Evolutionary conservation across 345 rosid genomes (phyloP).

Genomic region (Pistacia integerrima): DNA sequence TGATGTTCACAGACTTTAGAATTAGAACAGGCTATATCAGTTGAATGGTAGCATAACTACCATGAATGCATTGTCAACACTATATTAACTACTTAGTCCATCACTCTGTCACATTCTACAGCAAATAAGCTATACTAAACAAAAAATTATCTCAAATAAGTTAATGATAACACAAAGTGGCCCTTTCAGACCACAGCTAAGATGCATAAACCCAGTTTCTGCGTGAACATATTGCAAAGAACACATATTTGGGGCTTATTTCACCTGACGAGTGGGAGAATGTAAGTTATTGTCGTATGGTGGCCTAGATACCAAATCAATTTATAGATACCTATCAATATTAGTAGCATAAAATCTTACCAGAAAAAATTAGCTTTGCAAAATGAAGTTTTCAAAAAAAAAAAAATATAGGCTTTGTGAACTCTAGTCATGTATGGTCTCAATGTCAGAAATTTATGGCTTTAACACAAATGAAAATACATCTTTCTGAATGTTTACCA

Average conservation of each 20-base stretch:
- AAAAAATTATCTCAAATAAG: background rate
- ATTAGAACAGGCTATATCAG: background rate
- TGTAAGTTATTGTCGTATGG: background rate
- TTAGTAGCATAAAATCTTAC: background rate
- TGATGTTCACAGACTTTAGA: background rate
- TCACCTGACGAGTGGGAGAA: background rate
- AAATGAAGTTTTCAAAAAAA: background rate
- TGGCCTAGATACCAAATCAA: background rate
- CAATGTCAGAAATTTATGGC: background rate
- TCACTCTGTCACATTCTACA: background rate
- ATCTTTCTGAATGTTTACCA: conserved; percentile 46
- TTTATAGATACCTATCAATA: background rate
- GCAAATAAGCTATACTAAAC: background rate
- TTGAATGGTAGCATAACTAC: background rate
- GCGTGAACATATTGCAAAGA: background rate
- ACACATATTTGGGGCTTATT: background rate
- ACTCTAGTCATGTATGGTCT: background rate
- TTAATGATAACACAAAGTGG: too few species aligned
- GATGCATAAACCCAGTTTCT: background rate
- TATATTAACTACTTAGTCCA: background rate
- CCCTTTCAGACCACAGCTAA: background rate
- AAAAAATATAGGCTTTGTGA: background rate
- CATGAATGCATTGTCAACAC: too few species aligned
- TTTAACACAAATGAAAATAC: background rate
- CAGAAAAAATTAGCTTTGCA: too few species aligned